Conservation (phyloP, 306 rosid species). For the Rosa chinensis region DNA sequence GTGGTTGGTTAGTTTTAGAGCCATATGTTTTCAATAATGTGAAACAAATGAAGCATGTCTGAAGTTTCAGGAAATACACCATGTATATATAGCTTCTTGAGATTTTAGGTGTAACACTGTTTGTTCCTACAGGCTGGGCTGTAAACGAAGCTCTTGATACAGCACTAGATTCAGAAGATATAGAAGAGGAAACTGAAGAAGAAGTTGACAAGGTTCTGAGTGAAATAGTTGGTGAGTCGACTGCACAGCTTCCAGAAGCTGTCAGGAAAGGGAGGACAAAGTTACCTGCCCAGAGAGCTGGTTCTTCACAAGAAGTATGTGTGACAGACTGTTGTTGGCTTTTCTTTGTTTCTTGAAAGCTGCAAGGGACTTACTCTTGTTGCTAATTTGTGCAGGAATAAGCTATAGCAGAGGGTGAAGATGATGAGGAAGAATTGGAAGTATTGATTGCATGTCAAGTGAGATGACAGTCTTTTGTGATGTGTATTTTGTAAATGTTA, state of each 20-base stretch:
- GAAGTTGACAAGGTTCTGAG: conserved; percentile 82
- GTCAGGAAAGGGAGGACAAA: conserved; percentile 58
- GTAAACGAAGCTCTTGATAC: conserved; percentile 76
- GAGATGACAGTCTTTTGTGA: neutral
- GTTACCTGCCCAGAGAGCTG: conserved; percentile 41
- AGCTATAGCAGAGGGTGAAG: conserved; percentile 62
- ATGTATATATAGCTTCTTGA: neutral
- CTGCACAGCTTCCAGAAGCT: conserved; percentile 85
- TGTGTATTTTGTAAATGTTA: no score
- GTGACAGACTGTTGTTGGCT: conserved; percentile 11
- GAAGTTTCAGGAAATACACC: neutral
- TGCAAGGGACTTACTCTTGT: conserved; percentile 20
- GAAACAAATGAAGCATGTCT: neutral
- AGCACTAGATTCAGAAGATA: conserved; percentile 84
- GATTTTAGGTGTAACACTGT: conserved; percentile 3
- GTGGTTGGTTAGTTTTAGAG: no score
- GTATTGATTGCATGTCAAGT: no score
- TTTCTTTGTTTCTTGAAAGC: conserved; percentile 2
- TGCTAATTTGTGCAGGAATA: conserved; percentile 47
- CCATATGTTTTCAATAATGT: neutral
- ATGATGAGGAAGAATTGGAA: conserved; percentile 49
- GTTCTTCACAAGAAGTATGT: conserved; percentile 51
- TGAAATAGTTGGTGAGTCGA: conserved; percentile 81
- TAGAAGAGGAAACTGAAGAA: conserved; percentile 93
- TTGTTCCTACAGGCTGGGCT: conserved; percentile 68